phyloP scores from a whole-genome alignment of 2,329 filamentous ascomycete species.

The Aspergillus fumigatiaffinis region DNA sequence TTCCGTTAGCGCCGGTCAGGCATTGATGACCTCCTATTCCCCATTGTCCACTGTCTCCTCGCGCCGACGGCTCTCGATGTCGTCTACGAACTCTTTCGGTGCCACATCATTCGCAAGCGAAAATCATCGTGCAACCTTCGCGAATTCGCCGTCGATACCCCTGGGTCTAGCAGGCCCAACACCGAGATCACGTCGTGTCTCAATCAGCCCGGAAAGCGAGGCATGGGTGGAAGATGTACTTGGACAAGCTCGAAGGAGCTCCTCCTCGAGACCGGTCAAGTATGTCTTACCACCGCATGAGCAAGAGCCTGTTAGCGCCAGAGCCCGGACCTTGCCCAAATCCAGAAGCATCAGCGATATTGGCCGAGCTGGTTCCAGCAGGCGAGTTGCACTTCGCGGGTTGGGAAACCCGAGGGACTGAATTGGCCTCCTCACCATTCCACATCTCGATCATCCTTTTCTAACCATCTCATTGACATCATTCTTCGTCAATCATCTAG shows the following conservation, averaged over 20 bases:
- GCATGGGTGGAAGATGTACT: conserved; percentile 47
- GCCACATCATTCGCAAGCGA: conserved; percentile 26
- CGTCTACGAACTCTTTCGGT: conserved; percentile 35
- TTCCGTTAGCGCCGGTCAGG: conserved; percentile 25
- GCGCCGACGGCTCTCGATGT: conserved; percentile 35
- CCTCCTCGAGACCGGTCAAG: conserved; percentile 29
- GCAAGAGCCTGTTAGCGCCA: conserved; percentile 12
- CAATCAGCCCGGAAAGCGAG: conserved; percentile 44
- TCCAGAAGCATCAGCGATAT: conserved; percentile 40
- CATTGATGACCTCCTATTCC: conserved; percentile 23
- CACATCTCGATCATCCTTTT: not conserved
- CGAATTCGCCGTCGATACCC: conserved; percentile 32
- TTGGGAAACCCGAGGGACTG: conserved; percentile 23
- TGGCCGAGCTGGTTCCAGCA: conserved; percentile 31
- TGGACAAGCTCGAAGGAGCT: conserved; percentile 40
- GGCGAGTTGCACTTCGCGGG: conserved; percentile 36
- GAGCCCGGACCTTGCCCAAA: conserved; percentile 23
- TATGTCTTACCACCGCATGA: conserved; percentile 15
- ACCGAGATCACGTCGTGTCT: conserved; percentile 35
- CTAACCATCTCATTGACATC: not conserved
- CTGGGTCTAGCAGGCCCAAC: conserved; percentile 45
- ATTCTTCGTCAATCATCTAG: not conserved
- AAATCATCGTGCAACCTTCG: conserved; percentile 18
- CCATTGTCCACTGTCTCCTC: conserved; percentile 26
- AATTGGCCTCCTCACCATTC: not conserved